Conservation (phyloP, 202 grass and related monocot genomes). For the Saccharum hybrid region DNA sequence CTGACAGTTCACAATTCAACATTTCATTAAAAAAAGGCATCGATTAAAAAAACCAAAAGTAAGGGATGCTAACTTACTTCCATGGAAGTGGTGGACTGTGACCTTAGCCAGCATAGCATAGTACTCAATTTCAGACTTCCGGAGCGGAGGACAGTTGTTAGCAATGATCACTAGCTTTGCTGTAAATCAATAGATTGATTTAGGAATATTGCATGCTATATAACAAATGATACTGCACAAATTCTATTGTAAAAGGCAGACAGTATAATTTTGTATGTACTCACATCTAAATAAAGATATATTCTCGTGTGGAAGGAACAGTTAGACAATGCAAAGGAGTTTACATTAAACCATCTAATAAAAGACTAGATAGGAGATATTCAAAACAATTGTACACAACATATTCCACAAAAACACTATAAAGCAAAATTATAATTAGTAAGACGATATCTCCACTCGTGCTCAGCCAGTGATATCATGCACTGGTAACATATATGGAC, state of each 20-base stretch:
- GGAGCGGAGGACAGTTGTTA: conserved; percentile 71
- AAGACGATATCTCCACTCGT: conserved; percentile 7
- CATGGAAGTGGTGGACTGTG: conserved; percentile 72
- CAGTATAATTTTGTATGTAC: background rate
- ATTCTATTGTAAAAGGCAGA: background rate
- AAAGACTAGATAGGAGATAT: background rate
- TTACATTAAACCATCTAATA: background rate
- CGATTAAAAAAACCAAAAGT: background rate
- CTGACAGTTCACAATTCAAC: background rate
- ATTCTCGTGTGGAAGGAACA: background rate
- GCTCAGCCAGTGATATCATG: conserved; percentile 1
- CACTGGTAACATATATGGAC: background rate
- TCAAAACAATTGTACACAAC: background rate
- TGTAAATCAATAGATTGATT: conserved; percentile 27
- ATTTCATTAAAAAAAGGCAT: background rate
- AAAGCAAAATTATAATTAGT: background rate
- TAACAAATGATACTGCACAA: background rate
- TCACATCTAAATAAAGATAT: background rate
- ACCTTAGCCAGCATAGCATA: conserved; percentile 78
- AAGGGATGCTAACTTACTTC: conserved; percentile 56
- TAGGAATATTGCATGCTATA: background rate
- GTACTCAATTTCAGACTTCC: conserved; percentile 80
- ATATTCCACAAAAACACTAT: background rate
- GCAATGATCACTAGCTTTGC: conserved; percentile 72
- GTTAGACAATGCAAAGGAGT: background rate